phyloP scores from a whole-genome alignment of 768 basidiomycete species.

The Grammothele lineata region DNA sequence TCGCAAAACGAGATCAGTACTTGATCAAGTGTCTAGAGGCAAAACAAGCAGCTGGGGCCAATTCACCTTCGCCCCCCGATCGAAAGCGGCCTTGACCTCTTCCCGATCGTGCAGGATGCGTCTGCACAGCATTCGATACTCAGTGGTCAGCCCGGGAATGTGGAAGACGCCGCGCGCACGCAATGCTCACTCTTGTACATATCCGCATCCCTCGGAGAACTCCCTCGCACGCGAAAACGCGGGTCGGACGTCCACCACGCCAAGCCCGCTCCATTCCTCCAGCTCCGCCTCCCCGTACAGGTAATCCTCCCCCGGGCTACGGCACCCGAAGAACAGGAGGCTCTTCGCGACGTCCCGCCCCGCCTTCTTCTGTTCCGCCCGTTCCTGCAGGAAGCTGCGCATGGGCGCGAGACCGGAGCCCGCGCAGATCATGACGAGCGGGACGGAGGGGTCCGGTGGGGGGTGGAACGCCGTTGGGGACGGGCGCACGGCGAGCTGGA shows the following conservation, averaged over 20 bases:
- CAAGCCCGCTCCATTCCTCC: constrained; percentile 33
- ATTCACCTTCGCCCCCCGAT: constrained; percentile 30
- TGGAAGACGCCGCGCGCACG: no score
- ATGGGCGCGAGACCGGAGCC: constrained; percentile 48
- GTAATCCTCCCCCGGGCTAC: constrained; percentile 33
- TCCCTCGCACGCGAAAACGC: constrained; percentile 28
- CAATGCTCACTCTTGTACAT: constrained; percentile 16
- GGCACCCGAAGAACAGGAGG: constrained; percentile 43
- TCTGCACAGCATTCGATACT: constrained; percentile 21
- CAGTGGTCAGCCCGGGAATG: neutral
- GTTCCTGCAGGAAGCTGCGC: constrained; percentile 48
- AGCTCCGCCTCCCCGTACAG: constrained; percentile 37
- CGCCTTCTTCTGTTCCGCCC: constrained; percentile 39
- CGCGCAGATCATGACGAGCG: constrained; percentile 43
- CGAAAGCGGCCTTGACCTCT: constrained; percentile 27
- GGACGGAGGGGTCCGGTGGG: constrained; percentile 33
- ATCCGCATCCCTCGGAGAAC: constrained; percentile 15
- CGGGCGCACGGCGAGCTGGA: constrained; percentile 37
- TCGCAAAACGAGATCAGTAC: no score
- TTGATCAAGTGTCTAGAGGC: no score
- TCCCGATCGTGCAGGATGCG: constrained; percentile 37
- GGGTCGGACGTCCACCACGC: constrained; percentile 39
- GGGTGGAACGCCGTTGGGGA: constrained; percentile 39
- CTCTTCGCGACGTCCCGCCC: constrained; percentile 37
- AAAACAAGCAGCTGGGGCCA: no score